phyloP scores from a whole-genome alignment of 768 basidiomycete species.

The Mycena crocata region DNA sequence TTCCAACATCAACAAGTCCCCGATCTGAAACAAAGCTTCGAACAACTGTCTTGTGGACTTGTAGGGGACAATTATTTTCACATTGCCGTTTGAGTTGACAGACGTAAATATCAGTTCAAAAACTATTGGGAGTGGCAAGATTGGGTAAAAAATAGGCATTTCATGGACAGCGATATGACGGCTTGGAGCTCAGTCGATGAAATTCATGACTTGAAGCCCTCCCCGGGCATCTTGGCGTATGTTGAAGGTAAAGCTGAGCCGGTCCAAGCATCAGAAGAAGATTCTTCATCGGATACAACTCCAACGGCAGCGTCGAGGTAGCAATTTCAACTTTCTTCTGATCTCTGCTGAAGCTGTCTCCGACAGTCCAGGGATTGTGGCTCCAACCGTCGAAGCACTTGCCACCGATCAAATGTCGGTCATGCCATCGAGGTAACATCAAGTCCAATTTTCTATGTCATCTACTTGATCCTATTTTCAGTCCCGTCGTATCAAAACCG shows the following conservation, averaged over 20 bases:
- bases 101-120: constrained; percentile 9
- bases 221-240: neutral
- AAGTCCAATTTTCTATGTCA: neutral
- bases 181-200: constrained; percentile 5
- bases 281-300: neutral
- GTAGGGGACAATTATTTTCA: neutral
- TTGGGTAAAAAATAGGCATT: neutral
- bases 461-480: neutral
- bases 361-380: neutral
- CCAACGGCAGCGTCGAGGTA: neutral
- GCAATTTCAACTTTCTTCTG: neutral
- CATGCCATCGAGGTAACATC: neutral
- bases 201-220: neutral
- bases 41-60: constrained; percentile 23
- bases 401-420: neutral
- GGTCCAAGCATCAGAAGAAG: neutral
- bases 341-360: neutral
- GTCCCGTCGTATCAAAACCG: neutral
- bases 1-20: constrained; percentile 16
- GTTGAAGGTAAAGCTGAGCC: neutral
- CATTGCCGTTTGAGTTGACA: neutral
- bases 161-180: constrained; percentile 18
- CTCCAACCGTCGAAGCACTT: neutral
- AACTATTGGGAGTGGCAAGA: constrained; percentile 15
- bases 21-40: constrained; percentile 22